These are phyloP conservation scores for Lycium ferocissimum DNA, from an alignment of 257 asterid genomes.

Conservation along the genomic window DNA sequence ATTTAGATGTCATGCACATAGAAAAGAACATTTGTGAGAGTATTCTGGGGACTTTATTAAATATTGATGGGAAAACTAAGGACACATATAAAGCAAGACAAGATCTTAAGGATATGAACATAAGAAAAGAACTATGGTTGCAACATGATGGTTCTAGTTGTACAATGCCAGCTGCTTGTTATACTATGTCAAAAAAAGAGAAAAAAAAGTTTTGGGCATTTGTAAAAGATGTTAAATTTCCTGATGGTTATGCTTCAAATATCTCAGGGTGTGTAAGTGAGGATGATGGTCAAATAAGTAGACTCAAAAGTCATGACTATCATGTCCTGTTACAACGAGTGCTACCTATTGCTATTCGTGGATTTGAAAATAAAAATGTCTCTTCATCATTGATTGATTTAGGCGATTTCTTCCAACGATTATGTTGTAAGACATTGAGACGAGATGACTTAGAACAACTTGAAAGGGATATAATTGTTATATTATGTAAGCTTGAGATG, in stretches of 20 bases:
- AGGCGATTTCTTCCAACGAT: neutral
- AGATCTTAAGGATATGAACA: conserved; percentile 33
- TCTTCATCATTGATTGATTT: neutral
- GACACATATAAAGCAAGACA: neutral
- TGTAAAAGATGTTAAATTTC: neutral
- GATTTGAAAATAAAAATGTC: neutral
- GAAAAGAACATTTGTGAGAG: neutral
- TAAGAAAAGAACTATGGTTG: conserved; percentile 23
- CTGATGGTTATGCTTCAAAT: conserved; percentile 33
- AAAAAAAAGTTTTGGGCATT: neutral
- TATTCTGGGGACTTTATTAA: neutral
- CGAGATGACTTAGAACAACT: neutral
- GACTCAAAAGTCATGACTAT: neutral
- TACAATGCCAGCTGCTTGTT: neutral
- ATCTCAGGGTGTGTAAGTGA: conserved; percentile 10
- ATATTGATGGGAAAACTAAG: conserved; percentile 28
- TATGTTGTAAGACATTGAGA: neutral
- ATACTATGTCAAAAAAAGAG: neutral
- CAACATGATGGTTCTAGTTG: neutral
- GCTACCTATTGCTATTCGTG: neutral
- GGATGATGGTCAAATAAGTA: neutral
- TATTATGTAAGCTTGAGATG: neutral
- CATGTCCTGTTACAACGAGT: neutral
- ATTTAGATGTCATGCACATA: conserved; percentile 27
- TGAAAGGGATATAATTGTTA: neutral